phyloP scores from a whole-genome alignment of 306 rosid species.

The Alnus glutinosa region DNA sequence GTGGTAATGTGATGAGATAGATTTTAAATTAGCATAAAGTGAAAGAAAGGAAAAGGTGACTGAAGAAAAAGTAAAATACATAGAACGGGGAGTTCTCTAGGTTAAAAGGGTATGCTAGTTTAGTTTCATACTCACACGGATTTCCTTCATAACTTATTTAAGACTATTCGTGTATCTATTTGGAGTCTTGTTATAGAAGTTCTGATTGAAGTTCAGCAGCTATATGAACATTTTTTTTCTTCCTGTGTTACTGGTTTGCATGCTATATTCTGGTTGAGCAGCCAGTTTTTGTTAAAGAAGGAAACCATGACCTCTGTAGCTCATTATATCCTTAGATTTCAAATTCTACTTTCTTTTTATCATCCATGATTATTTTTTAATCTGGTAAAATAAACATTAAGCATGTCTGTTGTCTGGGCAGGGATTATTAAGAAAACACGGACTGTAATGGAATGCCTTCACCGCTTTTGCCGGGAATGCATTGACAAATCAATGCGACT shows the following conservation, averaged over 20 bases:
- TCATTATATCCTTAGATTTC: background rate
- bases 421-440: constrained; percentile 95
- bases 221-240: background rate
- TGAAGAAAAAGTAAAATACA: background rate
- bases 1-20: background rate
- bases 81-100: background rate
- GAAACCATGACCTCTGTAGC: background rate
- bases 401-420: constrained; percentile 23
- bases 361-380: background rate
- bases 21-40: background rate
- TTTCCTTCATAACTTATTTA: background rate
- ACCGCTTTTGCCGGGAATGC: constrained; percentile 98
- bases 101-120: background rate
- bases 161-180: background rate
- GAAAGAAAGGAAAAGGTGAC: background rate
- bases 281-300: background rate
- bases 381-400: constrained; percentile 11
- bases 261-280: background rate
- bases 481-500: constrained; percentile 95
- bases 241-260: background rate
- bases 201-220: background rate
- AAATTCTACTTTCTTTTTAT: background rate
- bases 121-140: background rate
- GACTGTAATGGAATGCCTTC: constrained; percentile 97
- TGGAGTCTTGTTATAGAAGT: background rate